Conservation (phyloP, 2,329 filamentous ascomycete species). For the Spiromastix sp. region DNA sequence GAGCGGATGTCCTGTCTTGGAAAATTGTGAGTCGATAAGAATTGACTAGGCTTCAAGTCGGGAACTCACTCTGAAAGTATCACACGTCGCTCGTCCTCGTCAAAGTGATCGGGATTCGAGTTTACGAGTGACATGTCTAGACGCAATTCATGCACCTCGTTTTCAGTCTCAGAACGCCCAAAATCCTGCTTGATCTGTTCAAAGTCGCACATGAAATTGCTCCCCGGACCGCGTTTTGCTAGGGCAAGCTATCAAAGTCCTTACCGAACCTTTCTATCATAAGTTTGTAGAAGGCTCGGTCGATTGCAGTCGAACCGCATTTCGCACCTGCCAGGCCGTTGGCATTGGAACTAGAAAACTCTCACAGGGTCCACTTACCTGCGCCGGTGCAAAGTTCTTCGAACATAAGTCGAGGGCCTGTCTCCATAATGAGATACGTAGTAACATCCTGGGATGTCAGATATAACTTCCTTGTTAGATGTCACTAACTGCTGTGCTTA, state of each 20-base stretch:
- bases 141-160: slow-evolving; percentile 10
- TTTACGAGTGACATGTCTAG: slow-evolving; percentile 10
- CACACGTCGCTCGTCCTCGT: slow-evolving; percentile 7
- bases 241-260: slow-evolving; percentile 17
- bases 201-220: slow-evolving; percentile 25
- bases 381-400: slow-evolving; percentile 8
- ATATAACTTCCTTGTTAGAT: not conserved
- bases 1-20: slow-evolving; percentile 6
- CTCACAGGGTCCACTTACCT: slow-evolving; percentile 3
- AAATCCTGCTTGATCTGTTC: slow-evolving; percentile 24
- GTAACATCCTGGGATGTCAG: slow-evolving; percentile 14
- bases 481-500: slow-evolving; percentile 1
- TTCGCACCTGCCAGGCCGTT: slow-evolving; percentile 20
- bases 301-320: slow-evolving; percentile 24
- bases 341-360: not conserved
- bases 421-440: slow-evolving; percentile 14
- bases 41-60: too few relatives aligned
- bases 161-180: slow-evolving; percentile 9
- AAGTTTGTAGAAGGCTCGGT: slow-evolving; percentile 22
- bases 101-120: slow-evolving; percentile 6
- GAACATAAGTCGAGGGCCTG: slow-evolving; percentile 9
- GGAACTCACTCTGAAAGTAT: slow-evolving; percentile 7
- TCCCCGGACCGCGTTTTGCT: slow-evolving; percentile 19
- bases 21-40: too few relatives aligned
- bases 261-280: slow-evolving; percentile 20